Evolutionary conservation across 352 stramenopile genomes (phyloP).

Genomic region (Thraustochytrium striatum): DNA sequence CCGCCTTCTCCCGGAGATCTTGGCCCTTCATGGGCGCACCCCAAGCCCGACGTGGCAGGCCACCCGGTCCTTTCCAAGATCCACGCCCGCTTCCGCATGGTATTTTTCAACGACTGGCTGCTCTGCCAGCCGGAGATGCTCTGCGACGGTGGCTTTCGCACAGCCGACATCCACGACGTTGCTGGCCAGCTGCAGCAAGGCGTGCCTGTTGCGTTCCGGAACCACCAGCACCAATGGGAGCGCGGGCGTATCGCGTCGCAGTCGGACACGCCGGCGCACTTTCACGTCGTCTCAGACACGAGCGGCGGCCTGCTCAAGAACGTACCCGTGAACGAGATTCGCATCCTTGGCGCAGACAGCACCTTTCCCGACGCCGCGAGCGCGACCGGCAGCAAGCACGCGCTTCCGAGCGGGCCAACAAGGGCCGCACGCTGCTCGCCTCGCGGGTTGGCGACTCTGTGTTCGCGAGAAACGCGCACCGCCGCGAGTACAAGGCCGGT

Average conservation of each 20-base stretch:
- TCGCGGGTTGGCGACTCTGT: not conserved
- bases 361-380: not conserved
- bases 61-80: not conserved
- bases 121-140: not conserved
- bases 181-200: not conserved
- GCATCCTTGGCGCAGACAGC: not conserved
- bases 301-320: not conserved
- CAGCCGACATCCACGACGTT: not conserved
- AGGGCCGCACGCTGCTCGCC: not conserved
- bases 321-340: not conserved
- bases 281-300: not conserved
- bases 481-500: not conserved
- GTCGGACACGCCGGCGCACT: not conserved
- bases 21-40: constrained; percentile 4
- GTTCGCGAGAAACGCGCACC: not conserved
- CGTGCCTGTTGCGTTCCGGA: not conserved
- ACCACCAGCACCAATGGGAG: not conserved
- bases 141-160: no score
- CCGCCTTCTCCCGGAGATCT: not conserved
- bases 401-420: not conserved
- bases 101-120: not conserved
- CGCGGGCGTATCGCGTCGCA: not conserved
- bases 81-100: not conserved
- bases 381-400: not conserved
- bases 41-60: not conserved